Base-by-base conservation (phyloP, 805 yeast genomes). In the Starmerella floris region DNA sequence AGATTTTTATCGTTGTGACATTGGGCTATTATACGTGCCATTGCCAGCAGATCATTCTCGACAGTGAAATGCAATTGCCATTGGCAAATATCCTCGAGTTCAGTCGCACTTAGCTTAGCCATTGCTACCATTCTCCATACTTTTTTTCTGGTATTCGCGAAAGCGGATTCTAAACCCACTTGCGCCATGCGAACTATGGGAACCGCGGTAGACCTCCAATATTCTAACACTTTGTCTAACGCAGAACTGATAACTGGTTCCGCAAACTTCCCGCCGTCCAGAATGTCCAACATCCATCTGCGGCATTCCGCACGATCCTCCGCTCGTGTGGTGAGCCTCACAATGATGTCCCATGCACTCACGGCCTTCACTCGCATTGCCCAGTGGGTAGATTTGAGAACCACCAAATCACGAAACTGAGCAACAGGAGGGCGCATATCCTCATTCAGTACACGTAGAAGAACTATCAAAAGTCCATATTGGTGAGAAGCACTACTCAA, bases 301-400 rank as follows among this genome's bases (percentile, higher is more conserved):
- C 19, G 31, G 31, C 52, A 50, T 10, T 50, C 54, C 2, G 13
- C 23, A 3, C 23, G 10, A 2, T 38, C 33, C 4, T 17, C n/a
- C 2, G 22, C 16, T 8, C 17, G 22, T 3, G 23, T 8, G 8
- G 37, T 30, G 5, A 36, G 31, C 16, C 42, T 31, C 2, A 43
- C 43, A 15, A 52, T 38, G 3, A 48, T 42, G 19, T 39, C 21
- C 56, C 58, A 54, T 1, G 56, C 56, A 31, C 54, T 52, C 16
- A 51, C 39, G 2, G 53, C 51, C 37, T 45, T 46, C 31, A 51
- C 33, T 8, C 49, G 36, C 10, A 53, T 42, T 2, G 51, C 51
- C 23, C 54, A 30, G 31, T 53, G 58, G 1, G 56, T 39, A 10
- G 40, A 10, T 9, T 40, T 27, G 2, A 51, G 36, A 8, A 41